These are phyloP conservation scores for Herpetospermum pedunculosum DNA, from an alignment of 306 rosid species.

Conservation along the genomic window DNA sequence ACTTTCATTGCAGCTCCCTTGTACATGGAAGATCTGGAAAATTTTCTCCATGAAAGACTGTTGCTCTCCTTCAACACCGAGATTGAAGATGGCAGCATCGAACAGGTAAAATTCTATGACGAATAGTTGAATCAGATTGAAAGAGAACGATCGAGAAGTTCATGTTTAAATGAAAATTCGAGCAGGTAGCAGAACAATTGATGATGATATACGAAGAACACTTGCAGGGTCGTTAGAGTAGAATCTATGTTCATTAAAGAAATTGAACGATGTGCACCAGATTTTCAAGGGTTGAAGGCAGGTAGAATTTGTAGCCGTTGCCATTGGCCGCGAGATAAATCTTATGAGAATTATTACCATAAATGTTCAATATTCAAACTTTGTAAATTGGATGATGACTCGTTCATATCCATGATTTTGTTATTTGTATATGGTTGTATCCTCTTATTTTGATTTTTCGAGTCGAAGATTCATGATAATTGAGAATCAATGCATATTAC, in stretches of 20 bases:
- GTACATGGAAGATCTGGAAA: constrained; percentile 54
- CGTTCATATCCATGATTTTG: background rate
- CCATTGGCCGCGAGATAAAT: background rate
- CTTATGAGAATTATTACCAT: background rate
- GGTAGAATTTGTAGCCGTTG: background rate
- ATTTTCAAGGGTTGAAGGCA: background rate
- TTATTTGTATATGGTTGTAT: no score
- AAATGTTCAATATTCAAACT: background rate
- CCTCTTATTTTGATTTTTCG: background rate
- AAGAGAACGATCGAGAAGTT: no score
- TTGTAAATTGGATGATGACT: background rate
- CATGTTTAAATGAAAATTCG: no score
- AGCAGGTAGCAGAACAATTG: constrained; percentile 69
- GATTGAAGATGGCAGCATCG: constrained; percentile 80
- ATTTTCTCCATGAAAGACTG: constrained; percentile 47
- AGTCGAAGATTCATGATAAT: background rate
- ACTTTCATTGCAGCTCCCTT: constrained; percentile 36
- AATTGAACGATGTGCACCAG: background rate
- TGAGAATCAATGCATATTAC: no score
- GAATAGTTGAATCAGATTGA: background rate
- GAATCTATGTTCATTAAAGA: background rate
- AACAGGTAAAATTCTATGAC: constrained; percentile 29
- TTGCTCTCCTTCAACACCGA: constrained; percentile 66
- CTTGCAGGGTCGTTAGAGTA: constrained; percentile 10
- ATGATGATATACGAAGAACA: constrained; percentile 43